Evolutionary conservation across 2,329 filamentous ascomycete species (phyloP), one percentile per base, ranked within the genome.

Genomic region (Calonectria multiphialidica): DNA sequence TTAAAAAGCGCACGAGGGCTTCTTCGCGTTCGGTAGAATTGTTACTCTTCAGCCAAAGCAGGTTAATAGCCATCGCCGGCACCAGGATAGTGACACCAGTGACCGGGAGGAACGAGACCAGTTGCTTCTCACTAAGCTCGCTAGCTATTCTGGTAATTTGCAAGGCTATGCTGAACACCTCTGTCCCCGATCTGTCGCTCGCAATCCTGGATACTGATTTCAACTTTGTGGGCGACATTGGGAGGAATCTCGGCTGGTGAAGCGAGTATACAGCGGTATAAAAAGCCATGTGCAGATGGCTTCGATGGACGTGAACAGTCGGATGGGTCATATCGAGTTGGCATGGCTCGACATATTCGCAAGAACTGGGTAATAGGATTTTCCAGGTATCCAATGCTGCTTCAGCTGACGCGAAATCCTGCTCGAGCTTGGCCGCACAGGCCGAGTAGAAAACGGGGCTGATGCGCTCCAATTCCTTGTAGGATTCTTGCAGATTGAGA

Each of bases 11-110:
- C 53, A 59, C 16, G 33, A 59, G 37, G 21, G 53, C 53, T 37
- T 59, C 33, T 6, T 40, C 53, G 12, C 53, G 35, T n/a, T 59
- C 53, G 16, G 33, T n/a, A 1, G 53, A 59, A 25, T 59, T 23
- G 13, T 59, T 59, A 21, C 53, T 59, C 15, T 59, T 59, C 5
- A 59, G 53, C 21, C 53, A 37, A 25, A 59, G 53, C 35, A 59
- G 3, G 35, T 59, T 59, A 12, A 59, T 59, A n/a, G 53, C 53
- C 53, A 59, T 59, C 3, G 53, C 53, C 7, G 53, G 53, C 16
- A 59, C 53, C 7, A 59, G 37, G n/a, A 59, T 59, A 12, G 53
- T 59, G 53, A 59, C 53, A 25, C 53, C 53, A 18, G 53, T 59
- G 2, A 59, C 53, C 5, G 53, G 53, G 9, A 59, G 53, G 35